Percentiles rank a stretch among this genome's conserved stretches.
These are phyloP conservation scores for Macrocystidia cucumis DNA, from an alignment of 1,284 basidiomycete species.

Conservation along the genomic window DNA sequence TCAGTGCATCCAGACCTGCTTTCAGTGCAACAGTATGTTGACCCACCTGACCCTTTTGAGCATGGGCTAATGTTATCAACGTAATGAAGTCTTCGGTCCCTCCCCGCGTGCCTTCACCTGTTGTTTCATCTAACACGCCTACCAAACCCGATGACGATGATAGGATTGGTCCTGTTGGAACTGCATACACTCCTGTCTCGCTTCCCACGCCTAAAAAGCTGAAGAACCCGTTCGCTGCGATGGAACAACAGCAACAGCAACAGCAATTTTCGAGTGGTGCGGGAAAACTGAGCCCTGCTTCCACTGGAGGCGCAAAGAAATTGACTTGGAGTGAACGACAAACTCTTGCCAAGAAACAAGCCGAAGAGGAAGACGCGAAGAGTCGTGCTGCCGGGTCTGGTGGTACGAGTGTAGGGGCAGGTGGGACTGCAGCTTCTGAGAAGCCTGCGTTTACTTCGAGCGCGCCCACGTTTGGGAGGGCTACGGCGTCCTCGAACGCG, in stretches of 20 bases:
- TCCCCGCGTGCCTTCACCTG: slow-evolving; percentile 25
- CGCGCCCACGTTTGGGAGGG: slow-evolving; percentile 32
- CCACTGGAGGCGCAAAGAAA: slow-evolving; percentile 51
- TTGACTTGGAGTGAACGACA: slow-evolving; percentile 90
- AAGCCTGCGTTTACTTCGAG: slow-evolving; percentile 27
- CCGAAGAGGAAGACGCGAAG: slow-evolving; percentile 71
- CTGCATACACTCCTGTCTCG: slow-evolving; percentile 82
- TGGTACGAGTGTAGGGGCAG: no score
- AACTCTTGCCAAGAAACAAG: slow-evolving; percentile 78
- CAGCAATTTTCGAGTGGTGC: slow-evolving; percentile 11
- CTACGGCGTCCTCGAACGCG: slow-evolving; percentile 20
- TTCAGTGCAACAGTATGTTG: neutral
- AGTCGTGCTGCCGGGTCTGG: slow-evolving; percentile 58
- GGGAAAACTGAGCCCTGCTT: slow-evolving; percentile 9
- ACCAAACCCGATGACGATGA: slow-evolving; percentile 72
- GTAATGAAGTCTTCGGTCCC: slow-evolving; percentile 7
- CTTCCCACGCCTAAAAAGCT: slow-evolving; percentile 82
- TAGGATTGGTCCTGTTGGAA: slow-evolving; percentile 77
- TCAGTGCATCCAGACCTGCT: slow-evolving; percentile 9
- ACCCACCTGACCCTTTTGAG: neutral
- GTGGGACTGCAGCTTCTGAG: slow-evolving; percentile 21
- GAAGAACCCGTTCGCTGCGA: slow-evolving; percentile 72
- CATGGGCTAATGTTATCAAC: neutral
- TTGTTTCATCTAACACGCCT: slow-evolving; percentile 38
- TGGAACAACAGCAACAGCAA: slow-evolving; percentile 35